phyloP scores from a whole-genome alignment of 768 basidiomycete species.

The Dentipellis sp. region DNA sequence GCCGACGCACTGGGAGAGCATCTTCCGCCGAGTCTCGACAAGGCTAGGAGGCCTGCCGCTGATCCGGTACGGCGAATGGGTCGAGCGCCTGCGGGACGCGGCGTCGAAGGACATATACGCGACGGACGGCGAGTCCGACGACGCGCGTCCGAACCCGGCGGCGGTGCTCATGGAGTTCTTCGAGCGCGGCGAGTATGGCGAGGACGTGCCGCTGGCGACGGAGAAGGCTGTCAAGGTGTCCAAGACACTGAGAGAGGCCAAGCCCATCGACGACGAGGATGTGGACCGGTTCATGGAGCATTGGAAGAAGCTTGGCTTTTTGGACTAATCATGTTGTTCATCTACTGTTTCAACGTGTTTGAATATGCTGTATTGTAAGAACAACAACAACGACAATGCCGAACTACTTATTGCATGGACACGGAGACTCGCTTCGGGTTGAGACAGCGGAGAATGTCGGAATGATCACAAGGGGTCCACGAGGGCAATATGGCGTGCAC shows the following conservation, averaged over 20 bases:
- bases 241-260: not conserved
- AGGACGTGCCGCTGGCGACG: not conserved
- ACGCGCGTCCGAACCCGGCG: not conserved
- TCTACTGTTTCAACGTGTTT: too few species aligned
- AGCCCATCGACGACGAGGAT: not conserved
- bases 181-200: not conserved
- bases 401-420: too few species aligned
- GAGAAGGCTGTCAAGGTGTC: not conserved
- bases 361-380: too few species aligned
- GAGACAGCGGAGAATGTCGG: too few species aligned
- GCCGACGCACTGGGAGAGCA: constrained; percentile 1
- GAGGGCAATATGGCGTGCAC: too few species aligned
- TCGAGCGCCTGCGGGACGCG: not conserved
- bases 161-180: not conserved
- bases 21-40: not conserved
- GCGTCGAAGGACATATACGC: not conserved
- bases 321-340: not conserved
- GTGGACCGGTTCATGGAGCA: not conserved
- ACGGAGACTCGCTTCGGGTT: too few species aligned
- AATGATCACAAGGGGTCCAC: too few species aligned
- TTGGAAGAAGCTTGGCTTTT: not conserved
- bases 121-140: not conserved
- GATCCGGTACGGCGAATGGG: constrained; percentile 6
- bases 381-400: too few species aligned
- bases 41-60: not conserved